phyloP scores from a whole-genome alignment of 805 yeast species.

The Millerozyma miso region DNA sequence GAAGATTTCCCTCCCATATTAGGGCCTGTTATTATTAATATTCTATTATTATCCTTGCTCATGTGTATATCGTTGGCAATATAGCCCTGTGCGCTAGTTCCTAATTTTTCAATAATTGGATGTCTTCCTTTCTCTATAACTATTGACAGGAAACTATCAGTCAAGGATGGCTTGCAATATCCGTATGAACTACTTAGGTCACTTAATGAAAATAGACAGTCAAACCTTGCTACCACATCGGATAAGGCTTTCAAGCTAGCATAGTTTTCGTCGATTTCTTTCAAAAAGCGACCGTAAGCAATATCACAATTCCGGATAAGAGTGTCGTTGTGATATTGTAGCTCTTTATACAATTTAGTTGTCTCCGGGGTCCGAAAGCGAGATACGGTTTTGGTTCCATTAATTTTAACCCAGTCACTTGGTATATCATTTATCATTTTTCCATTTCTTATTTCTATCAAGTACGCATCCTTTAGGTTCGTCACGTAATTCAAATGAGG shows the following conservation, averaged over 20 bases:
- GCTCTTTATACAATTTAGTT: slow-evolving; percentile 43
- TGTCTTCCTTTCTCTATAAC: slow-evolving; percentile 57
- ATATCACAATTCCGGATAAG: slow-evolving; percentile 44
- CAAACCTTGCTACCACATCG: slow-evolving; percentile 50
- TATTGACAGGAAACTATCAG: slow-evolving; percentile 37
- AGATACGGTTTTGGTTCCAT: slow-evolving; percentile 62
- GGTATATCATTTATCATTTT: slow-evolving; percentile 59
- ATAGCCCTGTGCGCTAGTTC: slow-evolving; percentile 30
- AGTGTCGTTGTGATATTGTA: slow-evolving; percentile 59
- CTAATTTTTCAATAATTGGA: slow-evolving; percentile 58
- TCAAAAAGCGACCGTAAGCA: slow-evolving; percentile 42
- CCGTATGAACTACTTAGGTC: slow-evolving; percentile 48
- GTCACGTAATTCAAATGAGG: slow-evolving; percentile 55
- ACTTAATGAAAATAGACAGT: slow-evolving; percentile 64
- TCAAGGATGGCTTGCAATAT: slow-evolving; percentile 47
- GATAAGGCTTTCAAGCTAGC: slow-evolving; percentile 39
- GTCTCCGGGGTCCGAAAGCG: slow-evolving; percentile 69
- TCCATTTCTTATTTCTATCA: slow-evolving; percentile 69
- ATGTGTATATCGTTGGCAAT: slow-evolving; percentile 66
- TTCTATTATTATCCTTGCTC: slow-evolving; percentile 42
- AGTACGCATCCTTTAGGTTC: slow-evolving; percentile 61
- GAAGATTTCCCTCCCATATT: slow-evolving; percentile 88
- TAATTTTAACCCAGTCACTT: slow-evolving; percentile 69
- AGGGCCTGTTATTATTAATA: slow-evolving; percentile 73
- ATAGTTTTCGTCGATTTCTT: slow-evolving; percentile 27